Evolutionary conservation across 2,329 filamentous ascomycete genomes (phyloP).

Genomic region (Fusarium gaditjirri): DNA sequence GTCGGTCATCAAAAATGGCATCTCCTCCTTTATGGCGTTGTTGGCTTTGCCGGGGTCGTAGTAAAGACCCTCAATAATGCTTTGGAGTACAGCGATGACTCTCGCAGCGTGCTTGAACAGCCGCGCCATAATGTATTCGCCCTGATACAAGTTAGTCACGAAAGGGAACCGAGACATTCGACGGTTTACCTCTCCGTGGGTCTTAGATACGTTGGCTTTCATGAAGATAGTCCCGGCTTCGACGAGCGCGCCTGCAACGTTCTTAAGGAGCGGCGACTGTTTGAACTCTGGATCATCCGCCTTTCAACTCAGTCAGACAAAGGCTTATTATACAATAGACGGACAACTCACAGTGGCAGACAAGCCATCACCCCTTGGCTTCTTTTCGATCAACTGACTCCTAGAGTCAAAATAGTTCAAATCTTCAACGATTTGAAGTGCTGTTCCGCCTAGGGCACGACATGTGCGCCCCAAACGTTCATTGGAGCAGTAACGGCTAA

Average conservation of each 20-base stretch:
- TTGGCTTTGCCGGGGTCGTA: not conserved
- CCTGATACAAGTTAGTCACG: not conserved
- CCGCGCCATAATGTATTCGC: not conserved
- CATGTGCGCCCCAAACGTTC: not conserved
- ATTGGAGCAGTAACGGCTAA: not conserved
- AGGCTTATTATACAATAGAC: too few species aligned
- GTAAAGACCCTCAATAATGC: not conserved
- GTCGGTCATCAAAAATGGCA: not conserved
- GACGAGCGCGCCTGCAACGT: not conserved
- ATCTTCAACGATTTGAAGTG: not conserved
- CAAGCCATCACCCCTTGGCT: not conserved
- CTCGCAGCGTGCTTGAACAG: not conserved
- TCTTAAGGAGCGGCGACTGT: not conserved
- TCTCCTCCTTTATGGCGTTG: too few species aligned
- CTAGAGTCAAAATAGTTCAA: not conserved
- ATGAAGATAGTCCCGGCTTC: not conserved
- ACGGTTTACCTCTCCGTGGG: not conserved
- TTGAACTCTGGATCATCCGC: not conserved
- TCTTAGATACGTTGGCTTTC: not conserved
- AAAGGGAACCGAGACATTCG: not conserved
- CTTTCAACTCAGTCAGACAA: not conserved
- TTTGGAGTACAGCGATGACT: not conserved
- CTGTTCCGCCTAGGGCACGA: accelerated
- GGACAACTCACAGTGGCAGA: not conserved
- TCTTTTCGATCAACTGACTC: not conserved